Conservation (phyloP, 352 stramenopile species). For the Globisporangium megalacanthum region DNA sequence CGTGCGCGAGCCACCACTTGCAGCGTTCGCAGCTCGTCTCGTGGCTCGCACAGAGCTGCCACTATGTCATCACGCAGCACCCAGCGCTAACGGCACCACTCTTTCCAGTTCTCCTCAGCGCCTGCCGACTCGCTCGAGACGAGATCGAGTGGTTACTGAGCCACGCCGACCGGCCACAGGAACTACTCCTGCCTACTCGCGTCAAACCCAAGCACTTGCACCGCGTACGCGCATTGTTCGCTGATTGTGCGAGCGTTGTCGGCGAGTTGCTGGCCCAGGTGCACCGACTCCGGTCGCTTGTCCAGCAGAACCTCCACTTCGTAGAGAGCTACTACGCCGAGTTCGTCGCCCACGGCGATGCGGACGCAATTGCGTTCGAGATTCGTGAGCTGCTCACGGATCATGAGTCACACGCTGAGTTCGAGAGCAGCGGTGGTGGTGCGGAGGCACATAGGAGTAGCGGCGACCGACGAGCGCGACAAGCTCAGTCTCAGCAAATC, state of each 20-base stretch:
- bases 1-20: conserved; percentile 23
- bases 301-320: conserved; percentile 17
- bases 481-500: conserved; percentile 16
- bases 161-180: conserved; percentile 16
- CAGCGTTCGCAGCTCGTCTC: conserved; percentile 32
- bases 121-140: conserved; percentile 23
- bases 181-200: conserved; percentile 30
- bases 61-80: conserved; percentile 36
- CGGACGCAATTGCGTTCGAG: conserved; percentile 37
- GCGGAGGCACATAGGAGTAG: neutral
- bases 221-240: conserved; percentile 22
- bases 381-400: conserved; percentile 9
- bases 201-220: conserved; percentile 53
- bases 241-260: conserved; percentile 11
- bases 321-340: conserved; percentile 32
- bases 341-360: conserved; percentile 37
- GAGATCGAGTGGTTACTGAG: conserved; percentile 53
- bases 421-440: neutral
- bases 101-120: conserved; percentile 41
- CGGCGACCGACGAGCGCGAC: neutral
- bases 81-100: conserved; percentile 31
- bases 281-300: conserved; percentile 20
- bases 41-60: conserved; percentile 32
- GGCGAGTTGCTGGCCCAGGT: conserved; percentile 18
- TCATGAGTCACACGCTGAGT: neutral